phyloP scores from a whole-genome alignment of 2,329 filamentous ascomycete species.

The Aspergillus ochraceoroseus region DNA sequence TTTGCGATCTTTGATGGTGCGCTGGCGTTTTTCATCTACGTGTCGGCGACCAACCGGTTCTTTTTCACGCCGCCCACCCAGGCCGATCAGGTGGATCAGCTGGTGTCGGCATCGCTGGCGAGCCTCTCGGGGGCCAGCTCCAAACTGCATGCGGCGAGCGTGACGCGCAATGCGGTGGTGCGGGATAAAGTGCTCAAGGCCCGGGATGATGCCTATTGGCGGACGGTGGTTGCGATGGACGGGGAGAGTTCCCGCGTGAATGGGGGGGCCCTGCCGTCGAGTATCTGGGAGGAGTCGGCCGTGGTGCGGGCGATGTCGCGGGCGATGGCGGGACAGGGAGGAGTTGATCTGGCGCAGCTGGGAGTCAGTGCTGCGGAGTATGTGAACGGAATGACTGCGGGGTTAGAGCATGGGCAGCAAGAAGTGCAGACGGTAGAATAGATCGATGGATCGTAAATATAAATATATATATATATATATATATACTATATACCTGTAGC shows the following conservation, averaged over 20 bases:
- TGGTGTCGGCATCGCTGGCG: slow-evolving; percentile 45
- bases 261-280: slow-evolving; percentile 46
- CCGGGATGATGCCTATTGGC: slow-evolving; percentile 70
- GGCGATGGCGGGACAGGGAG: slow-evolving; percentile 65
- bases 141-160: slow-evolving; percentile 66
- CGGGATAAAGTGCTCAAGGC: slow-evolving; percentile 67
- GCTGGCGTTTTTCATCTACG: slow-evolving; percentile 64
- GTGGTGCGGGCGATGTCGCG: slow-evolving; percentile 61
- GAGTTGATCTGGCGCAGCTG: slow-evolving; percentile 41
- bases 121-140: slow-evolving; percentile 57
- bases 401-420: slow-evolving; percentile 34
- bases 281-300: slow-evolving; percentile 66
- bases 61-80: slow-evolving; percentile 60
- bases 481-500: no score
- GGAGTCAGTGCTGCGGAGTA: slow-evolving; percentile 43
- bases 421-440: no score
- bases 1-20: slow-evolving; percentile 62
- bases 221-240: slow-evolving; percentile 49
- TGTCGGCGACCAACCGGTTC: slow-evolving; percentile 73
- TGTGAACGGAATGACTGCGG: slow-evolving; percentile 42
- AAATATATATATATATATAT: not conserved
- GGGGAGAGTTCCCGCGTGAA: slow-evolving; percentile 41
- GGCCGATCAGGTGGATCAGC: slow-evolving; percentile 62
- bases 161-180: slow-evolving; percentile 73
- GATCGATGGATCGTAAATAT: slow-evolving; percentile 5